Percentiles rank a stretch among this genome's conserved stretches.
phyloP scores from a whole-genome alignment of 164 flowering plant genomes.

The Pachysandra terminalis region DNA sequence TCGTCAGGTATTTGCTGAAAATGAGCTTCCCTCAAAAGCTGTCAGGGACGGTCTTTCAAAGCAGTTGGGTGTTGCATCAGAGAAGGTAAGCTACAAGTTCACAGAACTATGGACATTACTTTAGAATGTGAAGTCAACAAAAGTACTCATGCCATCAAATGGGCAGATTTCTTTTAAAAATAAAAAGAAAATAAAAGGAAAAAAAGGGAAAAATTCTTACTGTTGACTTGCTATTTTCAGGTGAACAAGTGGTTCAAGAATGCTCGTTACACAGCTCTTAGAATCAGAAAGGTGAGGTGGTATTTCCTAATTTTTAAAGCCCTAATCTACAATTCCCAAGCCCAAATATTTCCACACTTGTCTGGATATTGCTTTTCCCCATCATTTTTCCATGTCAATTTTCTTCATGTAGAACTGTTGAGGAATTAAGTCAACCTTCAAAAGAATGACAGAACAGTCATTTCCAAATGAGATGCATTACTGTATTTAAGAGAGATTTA shows the following conservation, averaged over 20 bases:
- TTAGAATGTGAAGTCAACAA: not conserved
- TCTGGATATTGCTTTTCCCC: not conserved
- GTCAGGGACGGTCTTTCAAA: constrained; percentile 66
- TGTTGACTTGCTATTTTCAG: constrained; percentile 34
- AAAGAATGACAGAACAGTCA: not conserved
- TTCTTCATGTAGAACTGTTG: not conserved
- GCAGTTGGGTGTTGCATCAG: constrained; percentile 71
- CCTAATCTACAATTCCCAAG: not conserved
- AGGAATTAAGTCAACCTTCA: not conserved
- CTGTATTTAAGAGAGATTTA: not conserved
- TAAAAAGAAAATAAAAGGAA: too few species aligned
- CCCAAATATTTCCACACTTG: not conserved
- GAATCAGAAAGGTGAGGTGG: constrained; percentile 65
- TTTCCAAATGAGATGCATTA: not conserved
- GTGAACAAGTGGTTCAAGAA: constrained; percentile 97
- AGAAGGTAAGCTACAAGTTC: constrained; percentile 55
- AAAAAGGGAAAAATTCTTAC: too few species aligned
- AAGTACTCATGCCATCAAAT: not conserved
- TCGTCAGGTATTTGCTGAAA: constrained; percentile 77
- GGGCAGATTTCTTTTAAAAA: not conserved
- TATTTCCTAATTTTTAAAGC: not conserved
- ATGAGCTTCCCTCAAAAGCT: constrained; percentile 85
- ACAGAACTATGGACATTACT: not conserved
- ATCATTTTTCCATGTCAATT: not conserved
- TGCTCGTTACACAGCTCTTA: constrained; percentile 78